These are phyloP conservation scores for Calonectria hawksworthii DNA, from an alignment of 2,329 filamentous ascomycete genomes.

Conservation along the genomic window DNA sequence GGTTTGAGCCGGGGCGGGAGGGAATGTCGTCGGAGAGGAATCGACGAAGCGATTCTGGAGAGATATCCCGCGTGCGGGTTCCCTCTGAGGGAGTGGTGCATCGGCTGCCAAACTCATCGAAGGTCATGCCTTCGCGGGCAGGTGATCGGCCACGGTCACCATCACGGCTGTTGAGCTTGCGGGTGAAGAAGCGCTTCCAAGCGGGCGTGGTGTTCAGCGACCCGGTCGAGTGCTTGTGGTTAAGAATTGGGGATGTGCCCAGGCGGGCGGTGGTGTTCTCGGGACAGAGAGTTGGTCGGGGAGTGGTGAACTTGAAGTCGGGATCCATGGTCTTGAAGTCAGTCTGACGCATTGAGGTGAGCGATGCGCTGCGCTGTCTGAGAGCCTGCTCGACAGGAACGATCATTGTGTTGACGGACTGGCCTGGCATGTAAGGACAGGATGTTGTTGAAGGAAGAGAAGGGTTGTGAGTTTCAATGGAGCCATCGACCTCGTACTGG, in stretches of 20 bases:
- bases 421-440: slow-evolving; percentile 90
- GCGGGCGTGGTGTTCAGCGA: slow-evolving; percentile 64
- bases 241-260: slow-evolving; percentile 49
- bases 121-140: slow-evolving; percentile 39
- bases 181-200: slow-evolving; percentile 67
- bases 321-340: slow-evolving; percentile 84
- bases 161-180: slow-evolving; percentile 54
- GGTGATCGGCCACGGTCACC: slow-evolving; percentile 51
- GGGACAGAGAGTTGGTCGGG: slow-evolving; percentile 66
- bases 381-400: slow-evolving; percentile 79
- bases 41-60: slow-evolving; percentile 67
- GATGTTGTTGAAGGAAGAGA: slow-evolving; percentile 79
- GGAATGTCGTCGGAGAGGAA: slow-evolving; percentile 65
- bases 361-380: slow-evolving; percentile 74
- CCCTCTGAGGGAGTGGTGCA: slow-evolving; percentile 54
- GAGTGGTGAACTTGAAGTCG: slow-evolving; percentile 80
- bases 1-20: slow-evolving; percentile 41
- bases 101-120: slow-evolving; percentile 34
- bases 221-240: slow-evolving; percentile 58
- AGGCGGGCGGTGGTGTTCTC: slow-evolving; percentile 44
- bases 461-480: slow-evolving; percentile 82
- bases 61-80: slow-evolving; percentile 64
- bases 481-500: slow-evolving; percentile 87
- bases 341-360: slow-evolving; percentile 69
- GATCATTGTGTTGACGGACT: slow-evolving; percentile 86